A percentile compares a stretch with the other conserved stretches of the same genome.
Evolutionary conservation across 2,329 filamentous ascomycete species (phyloP).

Genomic region (Cadophora sp.): DNA sequence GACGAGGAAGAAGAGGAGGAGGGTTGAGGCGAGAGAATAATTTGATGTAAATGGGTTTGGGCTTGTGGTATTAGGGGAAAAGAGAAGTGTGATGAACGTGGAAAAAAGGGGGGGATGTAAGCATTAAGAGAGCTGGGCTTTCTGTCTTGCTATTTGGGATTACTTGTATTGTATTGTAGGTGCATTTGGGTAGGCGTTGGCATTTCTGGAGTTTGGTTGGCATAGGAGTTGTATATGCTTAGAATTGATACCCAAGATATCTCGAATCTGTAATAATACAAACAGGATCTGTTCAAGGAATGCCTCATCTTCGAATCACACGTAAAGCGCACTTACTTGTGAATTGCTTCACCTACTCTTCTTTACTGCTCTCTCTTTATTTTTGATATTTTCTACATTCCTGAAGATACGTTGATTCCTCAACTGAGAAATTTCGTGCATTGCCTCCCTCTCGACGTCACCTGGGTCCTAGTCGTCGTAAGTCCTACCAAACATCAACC

Average conservation of each 20-base stretch:
- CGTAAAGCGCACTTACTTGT: too few species aligned
- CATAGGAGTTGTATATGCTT: too few species aligned
- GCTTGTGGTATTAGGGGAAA: not conserved
- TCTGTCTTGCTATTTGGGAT: not conserved
- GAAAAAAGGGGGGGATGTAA: not conserved
- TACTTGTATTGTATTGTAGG: not conserved
- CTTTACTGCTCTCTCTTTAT: too few species aligned
- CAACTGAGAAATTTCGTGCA: too few species aligned
- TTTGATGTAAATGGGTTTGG: not conserved
- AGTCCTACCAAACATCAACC: not conserved
- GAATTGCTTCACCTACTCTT: too few species aligned
- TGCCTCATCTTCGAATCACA: too few species aligned
- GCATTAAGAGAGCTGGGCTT: constrained; percentile 4
- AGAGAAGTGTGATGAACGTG: too few species aligned
- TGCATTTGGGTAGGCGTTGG: not conserved
- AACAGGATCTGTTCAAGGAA: not conserved
- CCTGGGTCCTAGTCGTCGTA: not conserved
- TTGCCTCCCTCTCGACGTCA: not conserved
- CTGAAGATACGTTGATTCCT: too few species aligned
- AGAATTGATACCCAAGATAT: constrained; percentile 16
- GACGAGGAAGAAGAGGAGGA: constrained; percentile 1
- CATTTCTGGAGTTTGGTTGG: constrained; percentile 18
- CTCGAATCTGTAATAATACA: not conserved
- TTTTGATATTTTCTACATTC: too few species aligned
- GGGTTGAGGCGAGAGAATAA: not conserved